Percentiles rank a stretch among this genome's conserved stretches.
phyloP scores from a whole-genome alignment of 1,284 basidiomycete genomes.

The Apiotrichum montevideense region DNA sequence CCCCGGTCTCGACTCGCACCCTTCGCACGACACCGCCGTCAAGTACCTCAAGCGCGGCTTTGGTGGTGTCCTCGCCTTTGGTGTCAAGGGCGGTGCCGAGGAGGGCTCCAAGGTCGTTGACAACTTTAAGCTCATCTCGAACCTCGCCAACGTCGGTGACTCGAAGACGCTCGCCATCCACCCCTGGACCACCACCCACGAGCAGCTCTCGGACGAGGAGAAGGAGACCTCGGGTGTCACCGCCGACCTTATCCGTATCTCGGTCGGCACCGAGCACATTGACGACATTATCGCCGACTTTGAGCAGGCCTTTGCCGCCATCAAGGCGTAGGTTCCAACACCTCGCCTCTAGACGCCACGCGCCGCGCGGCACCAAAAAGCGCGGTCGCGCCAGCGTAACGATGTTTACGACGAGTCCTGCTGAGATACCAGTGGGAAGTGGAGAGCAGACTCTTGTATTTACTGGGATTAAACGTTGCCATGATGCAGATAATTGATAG shows the following conservation, averaged over 20 bases:
- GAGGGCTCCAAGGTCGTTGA: slow-evolving; percentile 66
- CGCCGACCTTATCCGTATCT: slow-evolving; percentile 69
- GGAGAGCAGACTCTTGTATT: slow-evolving; percentile 1
- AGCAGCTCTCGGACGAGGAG: slow-evolving; percentile 53
- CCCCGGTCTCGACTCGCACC: slow-evolving; percentile 63
- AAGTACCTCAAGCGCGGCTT: slow-evolving; percentile 58
- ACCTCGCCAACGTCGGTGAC: slow-evolving; percentile 69
- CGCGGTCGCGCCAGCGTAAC: not conserved
- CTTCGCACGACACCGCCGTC: slow-evolving; percentile 58
- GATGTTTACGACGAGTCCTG: not conserved
- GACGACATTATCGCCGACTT: slow-evolving; percentile 81
- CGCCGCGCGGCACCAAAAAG: not conserved
- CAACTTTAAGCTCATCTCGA: slow-evolving; percentile 63
- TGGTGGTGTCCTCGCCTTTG: slow-evolving; percentile 77
- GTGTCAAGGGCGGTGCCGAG: slow-evolving; percentile 61
- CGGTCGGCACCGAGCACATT: slow-evolving; percentile 79
- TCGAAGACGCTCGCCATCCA: slow-evolving; percentile 79
- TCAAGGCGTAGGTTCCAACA: slow-evolving; percentile 3
- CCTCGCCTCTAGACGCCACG: too few relatives aligned
- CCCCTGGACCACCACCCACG: slow-evolving; percentile 72
- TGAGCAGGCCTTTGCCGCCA: slow-evolving; percentile 53
- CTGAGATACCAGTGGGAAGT: not conserved
- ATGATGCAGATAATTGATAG: slow-evolving; percentile 1
- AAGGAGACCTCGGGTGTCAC: slow-evolving; percentile 67
- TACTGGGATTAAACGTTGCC: slow-evolving; percentile 1